Percentiles rank a stretch among this genome's conserved stretches.
phyloP scores from a whole-genome alignment of 2,329 filamentous ascomycete species.

The Sarocladium strictum region DNA sequence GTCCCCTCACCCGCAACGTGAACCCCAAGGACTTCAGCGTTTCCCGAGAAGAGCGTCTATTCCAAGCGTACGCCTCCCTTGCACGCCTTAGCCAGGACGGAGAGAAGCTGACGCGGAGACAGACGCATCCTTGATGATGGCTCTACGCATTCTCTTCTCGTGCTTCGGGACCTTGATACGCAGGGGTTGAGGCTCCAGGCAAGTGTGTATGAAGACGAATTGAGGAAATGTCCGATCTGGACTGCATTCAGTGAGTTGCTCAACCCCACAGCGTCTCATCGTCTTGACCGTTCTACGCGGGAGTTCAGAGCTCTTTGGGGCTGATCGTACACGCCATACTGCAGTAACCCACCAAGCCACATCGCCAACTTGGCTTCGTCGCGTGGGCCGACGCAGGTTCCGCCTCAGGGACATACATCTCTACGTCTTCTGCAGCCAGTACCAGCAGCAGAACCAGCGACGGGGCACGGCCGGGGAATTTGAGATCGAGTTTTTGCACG shows the following conservation, averaged over 20 bases:
- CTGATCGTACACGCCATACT: background rate
- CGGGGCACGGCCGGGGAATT: slow-evolving; percentile 41
- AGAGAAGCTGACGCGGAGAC: background rate
- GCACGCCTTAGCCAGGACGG: background rate
- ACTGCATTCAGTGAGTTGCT: slow-evolving; percentile 51
- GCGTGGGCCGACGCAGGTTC: slow-evolving; percentile 39
- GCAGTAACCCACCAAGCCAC: slow-evolving; percentile 47
- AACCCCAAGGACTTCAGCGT: slow-evolving; percentile 41
- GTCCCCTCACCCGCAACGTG: slow-evolving; percentile 36
- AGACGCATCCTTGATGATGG: slow-evolving; percentile 53
- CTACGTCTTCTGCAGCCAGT: slow-evolving; percentile 54
- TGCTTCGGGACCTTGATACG: slow-evolving; percentile 45
- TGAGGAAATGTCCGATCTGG: slow-evolving; percentile 54
- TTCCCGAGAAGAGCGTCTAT: slow-evolving; percentile 42
- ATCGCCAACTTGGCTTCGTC: slow-evolving; percentile 45
- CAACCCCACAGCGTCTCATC: background rate
- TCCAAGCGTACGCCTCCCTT: slow-evolving; percentile 44
- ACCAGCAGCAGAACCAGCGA: slow-evolving; percentile 46
- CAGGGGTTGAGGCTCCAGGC: slow-evolving; percentile 49
- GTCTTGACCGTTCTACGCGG: too few species aligned
- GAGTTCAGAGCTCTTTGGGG: too few species aligned
- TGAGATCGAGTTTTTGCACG: slow-evolving; percentile 43
- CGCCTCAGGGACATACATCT: slow-evolving; percentile 49
- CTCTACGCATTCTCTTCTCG: slow-evolving; percentile 45
- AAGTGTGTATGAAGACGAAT: slow-evolving; percentile 47